Conservation (phyloP, 192 early-diverging fungal genomes). For the Rhizoclosmatium sp. region DNA sequence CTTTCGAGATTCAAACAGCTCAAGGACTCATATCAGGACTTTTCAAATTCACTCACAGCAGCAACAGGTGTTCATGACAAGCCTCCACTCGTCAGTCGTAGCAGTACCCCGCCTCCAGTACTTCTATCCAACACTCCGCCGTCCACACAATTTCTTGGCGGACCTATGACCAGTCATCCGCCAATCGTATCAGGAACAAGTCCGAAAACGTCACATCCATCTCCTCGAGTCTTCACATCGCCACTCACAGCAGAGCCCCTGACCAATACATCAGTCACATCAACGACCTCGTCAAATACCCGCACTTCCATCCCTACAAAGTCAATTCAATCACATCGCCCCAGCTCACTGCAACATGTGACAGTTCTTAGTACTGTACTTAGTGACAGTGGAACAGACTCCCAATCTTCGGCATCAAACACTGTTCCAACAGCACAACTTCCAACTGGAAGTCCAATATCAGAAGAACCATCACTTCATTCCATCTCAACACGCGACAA, state of each 20-base stretch:
- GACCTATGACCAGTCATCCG: not conserved
- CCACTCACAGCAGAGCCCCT: not conserved
- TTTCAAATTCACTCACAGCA: slow-evolving; percentile 14
- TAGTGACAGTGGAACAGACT: slow-evolving; percentile 7
- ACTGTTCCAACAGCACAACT: not conserved
- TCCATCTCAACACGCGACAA: not conserved
- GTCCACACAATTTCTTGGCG: not conserved
- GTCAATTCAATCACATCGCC: not conserved
- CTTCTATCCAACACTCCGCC: not conserved
- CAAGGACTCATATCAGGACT: slow-evolving; percentile 32
- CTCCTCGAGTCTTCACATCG: not conserved
- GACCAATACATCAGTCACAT: not conserved
- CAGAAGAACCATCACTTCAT: slow-evolving; percentile 1
- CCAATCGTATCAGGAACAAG: not conserved
- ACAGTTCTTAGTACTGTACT: slow-evolving; percentile 26
- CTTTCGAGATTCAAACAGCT: slow-evolving; percentile 23
- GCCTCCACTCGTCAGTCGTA: not conserved
- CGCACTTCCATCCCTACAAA: not conserved
- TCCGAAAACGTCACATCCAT: not conserved
- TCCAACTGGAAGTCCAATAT: not conserved
- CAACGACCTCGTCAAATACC: not conserved
- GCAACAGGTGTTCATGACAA: not conserved
- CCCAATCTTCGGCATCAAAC: not conserved
- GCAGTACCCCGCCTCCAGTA: not conserved
- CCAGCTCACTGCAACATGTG: slow-evolving; percentile 18